phyloP scores from a whole-genome alignment of 768 basidiomycete genomes.

The Pholiota molesta region DNA sequence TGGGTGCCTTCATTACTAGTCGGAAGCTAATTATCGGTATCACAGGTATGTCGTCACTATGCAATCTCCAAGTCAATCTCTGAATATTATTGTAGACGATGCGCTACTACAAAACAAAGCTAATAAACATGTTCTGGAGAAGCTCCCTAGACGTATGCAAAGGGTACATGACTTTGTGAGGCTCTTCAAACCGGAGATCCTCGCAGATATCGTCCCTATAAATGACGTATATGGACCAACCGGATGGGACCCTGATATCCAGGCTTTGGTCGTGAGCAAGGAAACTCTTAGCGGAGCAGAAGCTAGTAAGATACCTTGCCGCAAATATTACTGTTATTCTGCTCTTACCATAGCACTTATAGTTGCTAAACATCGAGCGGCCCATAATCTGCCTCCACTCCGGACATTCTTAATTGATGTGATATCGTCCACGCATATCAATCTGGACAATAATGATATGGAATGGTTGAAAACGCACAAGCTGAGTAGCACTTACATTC shows the following conservation, averaged over 20 bases:
- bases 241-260: slow-evolving; percentile 83
- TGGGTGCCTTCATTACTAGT: slow-evolving; percentile 82
- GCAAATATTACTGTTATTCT: neutral
- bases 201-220: slow-evolving; percentile 73
- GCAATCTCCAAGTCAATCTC: slow-evolving; percentile 11
- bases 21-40: slow-evolving; percentile 89
- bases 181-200: slow-evolving; percentile 68
- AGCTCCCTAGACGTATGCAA: slow-evolving; percentile 55
- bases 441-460: slow-evolving; percentile 66
- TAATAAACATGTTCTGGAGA: slow-evolving; percentile 67
- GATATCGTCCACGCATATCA: slow-evolving; percentile 68
- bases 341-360: slow-evolving; percentile 2
- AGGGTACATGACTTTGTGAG: slow-evolving; percentile 69
- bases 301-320: slow-evolving; percentile 55
- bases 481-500: slow-evolving; percentile 93
- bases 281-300: slow-evolving; percentile 83
- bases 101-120: slow-evolving; percentile 70
- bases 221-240: slow-evolving; percentile 93
- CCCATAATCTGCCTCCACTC: slow-evolving; percentile 59
- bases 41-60: slow-evolving; percentile 55
- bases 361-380: slow-evolving; percentile 70
- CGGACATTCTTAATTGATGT: slow-evolving; percentile 85
- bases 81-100: slow-evolving; percentile 52
- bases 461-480: slow-evolving; percentile 76
- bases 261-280: slow-evolving; percentile 88